Evolutionary conservation across 208 protist genomes (phyloP).

Genomic region (Acanthamoeba culbertsoni): DNA sequence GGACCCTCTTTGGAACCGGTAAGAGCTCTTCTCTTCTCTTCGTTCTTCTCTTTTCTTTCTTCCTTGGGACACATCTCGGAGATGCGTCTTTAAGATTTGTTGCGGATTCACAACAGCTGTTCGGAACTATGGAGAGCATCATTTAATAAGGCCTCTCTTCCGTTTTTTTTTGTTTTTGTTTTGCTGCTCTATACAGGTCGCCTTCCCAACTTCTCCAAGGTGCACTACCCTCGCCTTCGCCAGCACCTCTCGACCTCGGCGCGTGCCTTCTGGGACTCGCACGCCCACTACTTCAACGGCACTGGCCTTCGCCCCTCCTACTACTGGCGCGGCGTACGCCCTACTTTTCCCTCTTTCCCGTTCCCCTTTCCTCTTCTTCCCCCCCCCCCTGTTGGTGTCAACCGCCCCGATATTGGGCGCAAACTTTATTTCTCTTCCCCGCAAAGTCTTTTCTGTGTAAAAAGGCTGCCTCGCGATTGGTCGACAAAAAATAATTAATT

Average conservation of each 20-base stretch:
- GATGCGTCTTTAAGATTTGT: too few relatives aligned
- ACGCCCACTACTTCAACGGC: conserved; percentile 58
- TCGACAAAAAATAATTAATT: too few relatives aligned
- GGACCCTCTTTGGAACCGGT: conserved; percentile 50
- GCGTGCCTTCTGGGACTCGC: conserved; percentile 41
- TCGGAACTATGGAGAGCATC: too few relatives aligned
- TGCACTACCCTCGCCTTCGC: conserved; percentile 51
- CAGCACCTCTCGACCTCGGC: conserved; percentile 18
- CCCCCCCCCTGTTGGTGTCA: too few relatives aligned
- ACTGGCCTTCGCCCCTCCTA: conserved; percentile 19
- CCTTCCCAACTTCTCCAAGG: conserved; percentile 53
- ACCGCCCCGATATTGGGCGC: too few relatives aligned
- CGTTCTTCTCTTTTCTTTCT: background rate
- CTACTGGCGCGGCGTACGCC: background rate
- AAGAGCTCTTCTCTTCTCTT: background rate
- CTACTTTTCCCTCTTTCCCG: background rate
- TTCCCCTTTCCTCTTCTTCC: background rate
- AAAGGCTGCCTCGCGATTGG: too few relatives aligned
- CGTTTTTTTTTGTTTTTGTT: background rate
- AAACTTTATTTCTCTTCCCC: background rate
- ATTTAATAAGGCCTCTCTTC: too few relatives aligned
- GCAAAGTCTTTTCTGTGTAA: background rate
- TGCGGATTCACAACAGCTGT: too few relatives aligned
- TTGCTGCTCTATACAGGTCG: background rate
- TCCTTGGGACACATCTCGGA: background rate